Evolutionary conservation across 495 filamentous ascomycete species (phyloP).

Genomic region (Filosporella fistucella): DNA sequence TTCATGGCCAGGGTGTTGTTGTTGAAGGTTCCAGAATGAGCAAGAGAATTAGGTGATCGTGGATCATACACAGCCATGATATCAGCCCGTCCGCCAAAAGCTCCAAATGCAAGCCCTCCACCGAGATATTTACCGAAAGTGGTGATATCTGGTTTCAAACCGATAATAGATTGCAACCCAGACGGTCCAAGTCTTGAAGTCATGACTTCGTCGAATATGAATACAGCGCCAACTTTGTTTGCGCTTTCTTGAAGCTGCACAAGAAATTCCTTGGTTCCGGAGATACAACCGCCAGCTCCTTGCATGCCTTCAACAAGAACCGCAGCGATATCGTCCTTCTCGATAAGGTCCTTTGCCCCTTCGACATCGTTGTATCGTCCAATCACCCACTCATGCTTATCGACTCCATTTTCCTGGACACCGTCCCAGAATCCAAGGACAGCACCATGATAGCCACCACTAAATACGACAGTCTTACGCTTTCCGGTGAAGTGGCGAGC

Average conservation of each 20-base stretch:
- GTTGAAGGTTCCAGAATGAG: conserved; percentile 64
- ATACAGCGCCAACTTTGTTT: conserved; percentile 34
- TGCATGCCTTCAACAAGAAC: conserved; percentile 58
- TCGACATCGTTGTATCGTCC: conserved; percentile 44
- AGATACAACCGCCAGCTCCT: conserved; percentile 46
- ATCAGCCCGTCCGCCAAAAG: conserved; percentile 51
- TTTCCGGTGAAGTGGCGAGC: conserved; percentile 21
- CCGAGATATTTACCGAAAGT: conserved; percentile 60
- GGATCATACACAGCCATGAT: conserved; percentile 51
- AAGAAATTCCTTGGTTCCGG: conserved; percentile 39
- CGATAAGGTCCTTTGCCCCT: conserved; percentile 29
- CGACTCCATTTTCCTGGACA: conserved; percentile 25
- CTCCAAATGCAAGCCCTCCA: conserved; percentile 57
- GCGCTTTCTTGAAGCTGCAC: conserved; percentile 25
- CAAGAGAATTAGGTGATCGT: conserved; percentile 16
- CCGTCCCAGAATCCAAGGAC: conserved; percentile 35
- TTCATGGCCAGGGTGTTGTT: conserved; percentile 57
- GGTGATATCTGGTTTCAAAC: conserved; percentile 49
- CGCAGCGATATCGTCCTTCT: conserved; percentile 37
- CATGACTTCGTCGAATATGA: conserved; percentile 64
- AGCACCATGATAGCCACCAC: conserved; percentile 46
- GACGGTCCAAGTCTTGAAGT: conserved; percentile 45
- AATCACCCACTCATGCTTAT: conserved; percentile 39
- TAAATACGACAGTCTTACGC: conserved; percentile 27
- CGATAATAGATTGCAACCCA: conserved; percentile 39